A percentile compares a stretch with the other conserved stretches of the same genome.
Evolutionary conservation across 441 rosid species (phyloP).

Genomic region (Gossypium gossypioides): DNA sequence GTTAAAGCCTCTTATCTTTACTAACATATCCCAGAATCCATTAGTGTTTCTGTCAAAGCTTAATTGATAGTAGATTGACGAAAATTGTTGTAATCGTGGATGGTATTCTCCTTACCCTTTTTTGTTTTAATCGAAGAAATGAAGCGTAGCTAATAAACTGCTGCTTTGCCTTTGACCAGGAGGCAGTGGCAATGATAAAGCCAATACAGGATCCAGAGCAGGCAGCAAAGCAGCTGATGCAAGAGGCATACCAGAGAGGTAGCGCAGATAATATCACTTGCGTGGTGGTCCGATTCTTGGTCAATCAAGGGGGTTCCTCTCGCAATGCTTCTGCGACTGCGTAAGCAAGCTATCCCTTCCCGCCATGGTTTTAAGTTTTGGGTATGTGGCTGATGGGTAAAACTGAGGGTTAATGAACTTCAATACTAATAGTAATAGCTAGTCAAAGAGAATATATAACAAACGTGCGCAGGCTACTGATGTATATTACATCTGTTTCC

Average conservation of each 20-base stretch:
- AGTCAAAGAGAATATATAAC: slow-evolving; percentile 19
- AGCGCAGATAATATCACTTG: slow-evolving; percentile 97
- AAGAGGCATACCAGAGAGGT: slow-evolving; percentile 82
- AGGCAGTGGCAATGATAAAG: slow-evolving; percentile 76
- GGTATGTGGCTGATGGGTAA: slow-evolving; percentile 3
- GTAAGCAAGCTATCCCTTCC: background rate
- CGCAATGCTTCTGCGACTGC: slow-evolving; percentile 6
- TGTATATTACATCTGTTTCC: slow-evolving; percentile 14
- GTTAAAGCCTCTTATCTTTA: background rate
- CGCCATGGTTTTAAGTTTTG: background rate
- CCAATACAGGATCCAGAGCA: slow-evolving; percentile 66
- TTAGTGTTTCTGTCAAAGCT: background rate
- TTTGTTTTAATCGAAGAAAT: background rate
- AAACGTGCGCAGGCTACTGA: slow-evolving; percentile 14
- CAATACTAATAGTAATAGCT: slow-evolving; percentile 13
- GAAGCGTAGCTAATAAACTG: background rate
- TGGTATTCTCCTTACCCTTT: background rate
- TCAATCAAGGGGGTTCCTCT: slow-evolving; percentile 40
- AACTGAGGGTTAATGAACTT: slow-evolving; percentile 9
- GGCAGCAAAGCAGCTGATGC: slow-evolving; percentile 73
- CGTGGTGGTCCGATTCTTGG: slow-evolving; percentile 75
- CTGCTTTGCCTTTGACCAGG: slow-evolving; percentile 35
- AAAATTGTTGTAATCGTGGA: background rate
- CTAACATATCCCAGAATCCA: background rate
- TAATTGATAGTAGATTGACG: background rate